Evolutionary conservation across 1,284 basidiomycete genomes (phyloP).

Genomic region (Wolfiporia cocos): DNA sequence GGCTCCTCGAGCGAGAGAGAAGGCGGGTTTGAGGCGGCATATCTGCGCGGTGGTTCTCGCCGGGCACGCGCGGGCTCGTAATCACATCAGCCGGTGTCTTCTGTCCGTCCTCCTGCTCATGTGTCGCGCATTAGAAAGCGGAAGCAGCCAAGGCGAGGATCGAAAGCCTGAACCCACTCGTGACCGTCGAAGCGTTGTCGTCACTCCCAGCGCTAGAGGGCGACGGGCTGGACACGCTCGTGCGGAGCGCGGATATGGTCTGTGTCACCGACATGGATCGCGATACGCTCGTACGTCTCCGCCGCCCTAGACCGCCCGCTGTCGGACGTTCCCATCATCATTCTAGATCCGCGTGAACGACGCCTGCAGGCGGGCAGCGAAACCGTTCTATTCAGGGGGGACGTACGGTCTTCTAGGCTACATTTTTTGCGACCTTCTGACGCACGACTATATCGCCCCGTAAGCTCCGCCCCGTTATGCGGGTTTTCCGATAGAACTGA

Average conservation of each 20-base stretch:
- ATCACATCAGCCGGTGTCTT: too few relatives aligned
- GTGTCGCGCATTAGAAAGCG: conserved; percentile 52
- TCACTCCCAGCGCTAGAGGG: conserved; percentile 42
- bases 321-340: conserved; percentile 7
- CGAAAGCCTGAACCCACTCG: conserved; percentile 88
- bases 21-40: too few relatives aligned
- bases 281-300: conserved; percentile 58
- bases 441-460: conserved; percentile 82
- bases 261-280: conserved; percentile 77
- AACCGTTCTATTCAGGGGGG: conserved; percentile 84
- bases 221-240: conserved; percentile 50
- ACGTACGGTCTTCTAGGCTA: conserved; percentile 91
- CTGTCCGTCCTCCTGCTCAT: too few relatives aligned
- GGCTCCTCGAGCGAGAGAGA: too few relatives aligned
- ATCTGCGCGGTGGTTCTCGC: too few relatives aligned
- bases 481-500: too few relatives aligned
- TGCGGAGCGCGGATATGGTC: conserved; percentile 71
- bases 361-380: conserved; percentile 62
- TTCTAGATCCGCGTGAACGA: conserved; percentile 72
- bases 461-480: conserved; percentile 42
- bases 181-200: conserved; percentile 68
- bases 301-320: conserved; percentile 5
- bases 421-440: conserved; percentile 89
- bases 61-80: too few relatives aligned
- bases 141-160: conserved; percentile 81